Percentiles rank a stretch among this genome's conserved stretches.
Evolutionary conservation across 192 early-diverging fungal genomes (phyloP).

Genomic region (Entomortierella chlamydospora): DNA sequence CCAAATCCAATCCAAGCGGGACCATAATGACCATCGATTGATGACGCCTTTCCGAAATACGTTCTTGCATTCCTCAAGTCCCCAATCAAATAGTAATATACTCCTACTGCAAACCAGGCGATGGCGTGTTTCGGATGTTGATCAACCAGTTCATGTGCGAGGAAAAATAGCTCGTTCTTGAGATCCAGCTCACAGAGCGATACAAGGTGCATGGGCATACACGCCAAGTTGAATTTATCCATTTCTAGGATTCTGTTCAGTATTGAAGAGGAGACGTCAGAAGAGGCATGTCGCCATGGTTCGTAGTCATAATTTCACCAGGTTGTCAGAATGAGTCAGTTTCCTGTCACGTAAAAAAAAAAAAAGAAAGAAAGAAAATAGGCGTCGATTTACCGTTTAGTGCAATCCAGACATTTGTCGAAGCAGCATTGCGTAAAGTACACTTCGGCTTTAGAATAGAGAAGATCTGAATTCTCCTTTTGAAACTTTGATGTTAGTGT

Average conservation of each 20-base stretch:
- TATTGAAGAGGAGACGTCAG: no score
- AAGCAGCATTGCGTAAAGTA: constrained; percentile 61
- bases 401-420: constrained; percentile 59
- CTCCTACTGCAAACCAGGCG: constrained; percentile 84
- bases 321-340: no score
- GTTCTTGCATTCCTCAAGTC: constrained; percentile 71
- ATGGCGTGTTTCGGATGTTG: constrained; percentile 66
- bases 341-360: not conserved
- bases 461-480: constrained; percentile 60
- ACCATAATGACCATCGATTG: constrained; percentile 70
- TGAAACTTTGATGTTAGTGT: constrained; percentile 55
- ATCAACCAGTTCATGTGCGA: constrained; percentile 80
- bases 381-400: constrained; percentile 57
- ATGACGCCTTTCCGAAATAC: constrained; percentile 74
- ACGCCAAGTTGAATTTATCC: constrained; percentile 68
- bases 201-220: constrained; percentile 73
- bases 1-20: constrained; percentile 85
- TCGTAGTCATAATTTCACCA: not conserved
- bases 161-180: constrained; percentile 76
- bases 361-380: not conserved
- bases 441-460: constrained; percentile 67
- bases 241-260: constrained; percentile 66
- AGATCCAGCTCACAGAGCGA: constrained; percentile 72
- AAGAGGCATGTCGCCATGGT: no score
- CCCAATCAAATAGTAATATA: constrained; percentile 75